Conservation (phyloP, 768 basidiomycete genomes). For the Auriscalpium orientale region DNA sequence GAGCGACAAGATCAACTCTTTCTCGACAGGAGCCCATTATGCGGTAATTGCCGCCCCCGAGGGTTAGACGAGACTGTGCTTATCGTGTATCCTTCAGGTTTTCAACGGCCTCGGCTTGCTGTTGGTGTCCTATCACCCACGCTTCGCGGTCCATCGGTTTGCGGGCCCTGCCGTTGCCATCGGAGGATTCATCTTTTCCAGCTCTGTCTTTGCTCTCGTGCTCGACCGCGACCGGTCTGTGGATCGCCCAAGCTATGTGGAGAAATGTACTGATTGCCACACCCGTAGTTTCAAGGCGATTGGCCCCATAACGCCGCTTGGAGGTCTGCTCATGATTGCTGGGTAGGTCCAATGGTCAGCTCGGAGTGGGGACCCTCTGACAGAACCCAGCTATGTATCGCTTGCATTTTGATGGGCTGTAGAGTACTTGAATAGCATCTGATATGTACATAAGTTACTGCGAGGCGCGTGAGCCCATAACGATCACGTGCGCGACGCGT, state of each 20-base stretch:
- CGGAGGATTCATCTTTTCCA: conserved; percentile 55
- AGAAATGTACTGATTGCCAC: background rate
- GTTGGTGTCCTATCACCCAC: conserved; percentile 53
- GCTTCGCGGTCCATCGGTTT: conserved; percentile 51
- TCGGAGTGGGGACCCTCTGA: too few species aligned
- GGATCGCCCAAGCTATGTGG: background rate
- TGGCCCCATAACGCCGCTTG: conserved; percentile 63
- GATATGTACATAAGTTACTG: background rate
- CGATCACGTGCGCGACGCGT: conserved; percentile 38
- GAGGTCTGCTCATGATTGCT: conserved; percentile 56
- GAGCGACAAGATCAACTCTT: conserved; percentile 47
- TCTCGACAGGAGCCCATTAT: conserved; percentile 56
- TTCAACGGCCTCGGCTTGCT: conserved; percentile 64
- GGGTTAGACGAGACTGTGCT: background rate
- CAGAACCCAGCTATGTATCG: too few species aligned
- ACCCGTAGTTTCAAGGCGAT: conserved; percentile 37
- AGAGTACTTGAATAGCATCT: too few species aligned
- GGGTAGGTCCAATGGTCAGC: conserved; percentile 37
- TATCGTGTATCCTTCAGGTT: conserved; percentile 31
- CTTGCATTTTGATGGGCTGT: too few species aligned
- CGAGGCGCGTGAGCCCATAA: conserved; percentile 37
- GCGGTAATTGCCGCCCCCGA: conserved; percentile 34
- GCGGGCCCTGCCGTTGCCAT: conserved; percentile 59
- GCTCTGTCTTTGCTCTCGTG: conserved; percentile 50
- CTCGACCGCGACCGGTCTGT: conserved; percentile 38